These are phyloP conservation scores for Aspergillus tamarii DNA, from an alignment of 2,329 filamentous ascomycete species.

Conservation along the genomic window DNA sequence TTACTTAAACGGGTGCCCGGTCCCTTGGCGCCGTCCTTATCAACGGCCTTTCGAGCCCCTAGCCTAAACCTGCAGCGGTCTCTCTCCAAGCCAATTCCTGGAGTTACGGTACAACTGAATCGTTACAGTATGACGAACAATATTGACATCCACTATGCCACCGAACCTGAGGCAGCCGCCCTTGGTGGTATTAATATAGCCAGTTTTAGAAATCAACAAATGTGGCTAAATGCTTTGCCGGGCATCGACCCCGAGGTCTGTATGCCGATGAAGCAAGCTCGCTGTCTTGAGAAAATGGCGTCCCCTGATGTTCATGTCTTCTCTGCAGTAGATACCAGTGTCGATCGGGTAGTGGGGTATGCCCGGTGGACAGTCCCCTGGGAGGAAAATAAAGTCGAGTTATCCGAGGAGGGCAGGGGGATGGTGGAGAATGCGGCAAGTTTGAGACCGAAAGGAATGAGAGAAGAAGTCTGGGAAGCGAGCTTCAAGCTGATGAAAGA, in stretches of 20 bases:
- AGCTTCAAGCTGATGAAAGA: not conserved
- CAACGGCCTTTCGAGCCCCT: not conserved
- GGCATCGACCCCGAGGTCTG: slow-evolving; percentile 22
- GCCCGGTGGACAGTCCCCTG: slow-evolving; percentile 49
- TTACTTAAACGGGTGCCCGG: not conserved
- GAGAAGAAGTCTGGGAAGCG: not conserved
- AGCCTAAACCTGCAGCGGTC: not conserved
- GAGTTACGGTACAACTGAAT: not conserved
- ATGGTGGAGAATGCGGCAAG: not conserved
- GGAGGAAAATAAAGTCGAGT: slow-evolving; percentile 33
- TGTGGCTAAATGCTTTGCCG: slow-evolving; percentile 33
- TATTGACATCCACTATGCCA: slow-evolving; percentile 41
- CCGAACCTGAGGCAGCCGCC: slow-evolving; percentile 42
- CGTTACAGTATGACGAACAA: slow-evolving; percentile 5
- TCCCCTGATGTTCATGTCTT: slow-evolving; percentile 43
- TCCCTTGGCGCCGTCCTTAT: not conserved
- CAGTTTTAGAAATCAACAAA: slow-evolving; percentile 47
- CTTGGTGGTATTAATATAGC: slow-evolving; percentile 50
- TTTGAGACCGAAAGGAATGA: not conserved
- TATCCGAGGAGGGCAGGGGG: slow-evolving; percentile 51
- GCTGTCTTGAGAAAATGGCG: slow-evolving; percentile 41
- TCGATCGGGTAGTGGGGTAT: slow-evolving; percentile 45
- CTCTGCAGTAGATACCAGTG: slow-evolving; percentile 42
- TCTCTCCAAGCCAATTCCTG: not conserved
- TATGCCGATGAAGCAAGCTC: slow-evolving; percentile 39